These are phyloP conservation scores for Mycena amicta DNA, from an alignment of 768 basidiomycete species.

Conservation along the genomic window DNA sequence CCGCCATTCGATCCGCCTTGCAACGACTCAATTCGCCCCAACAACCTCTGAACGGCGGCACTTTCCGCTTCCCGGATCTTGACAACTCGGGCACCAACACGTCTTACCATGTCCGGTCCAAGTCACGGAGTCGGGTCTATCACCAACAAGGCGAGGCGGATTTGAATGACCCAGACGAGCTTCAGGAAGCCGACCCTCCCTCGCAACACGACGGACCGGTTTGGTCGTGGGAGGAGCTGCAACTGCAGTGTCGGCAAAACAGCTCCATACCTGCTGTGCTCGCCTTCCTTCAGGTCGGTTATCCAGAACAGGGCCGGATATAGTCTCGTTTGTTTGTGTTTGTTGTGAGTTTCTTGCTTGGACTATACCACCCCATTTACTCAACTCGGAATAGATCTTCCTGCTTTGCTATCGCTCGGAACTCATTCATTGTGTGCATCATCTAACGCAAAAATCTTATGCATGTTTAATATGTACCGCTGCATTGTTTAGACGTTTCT, in stretches of 20 bases:
- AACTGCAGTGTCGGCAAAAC: conserved; percentile 86
- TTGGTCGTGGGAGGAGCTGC: conserved; percentile 84
- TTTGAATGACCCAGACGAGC: conserved; percentile 37
- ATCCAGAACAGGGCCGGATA: conserved; percentile 40
- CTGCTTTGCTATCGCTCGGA: conserved; percentile 2
- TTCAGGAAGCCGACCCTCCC: conserved; percentile 31
- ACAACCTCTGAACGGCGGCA: conserved; percentile 19
- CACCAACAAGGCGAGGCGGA: conserved; percentile 65
- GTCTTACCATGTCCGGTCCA: conserved; percentile 56
- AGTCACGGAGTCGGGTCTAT: conserved; percentile 72
- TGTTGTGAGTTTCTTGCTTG: background rate
- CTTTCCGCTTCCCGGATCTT: conserved; percentile 22
- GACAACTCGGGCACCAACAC: conserved; percentile 17
- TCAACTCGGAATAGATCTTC: conserved; percentile 8
- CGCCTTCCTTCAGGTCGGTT: conserved; percentile 57
- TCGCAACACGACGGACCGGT: conserved; percentile 48
- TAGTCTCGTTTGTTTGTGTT: conserved; percentile 13
- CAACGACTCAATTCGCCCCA: conserved; percentile 32
- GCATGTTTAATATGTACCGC: conserved; percentile 23
- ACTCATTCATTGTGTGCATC: conserved; percentile 10
- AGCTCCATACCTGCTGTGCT: conserved; percentile 80
- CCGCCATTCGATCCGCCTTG: conserved; percentile 28
- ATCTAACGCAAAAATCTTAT: conserved; percentile 21
- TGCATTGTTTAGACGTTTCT: background rate
- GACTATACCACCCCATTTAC: too few relatives aligned